Evolutionary conservation across 495 filamentous ascomycete genomes (phyloP).

Genomic region (Aspergillus wentii): DNA sequence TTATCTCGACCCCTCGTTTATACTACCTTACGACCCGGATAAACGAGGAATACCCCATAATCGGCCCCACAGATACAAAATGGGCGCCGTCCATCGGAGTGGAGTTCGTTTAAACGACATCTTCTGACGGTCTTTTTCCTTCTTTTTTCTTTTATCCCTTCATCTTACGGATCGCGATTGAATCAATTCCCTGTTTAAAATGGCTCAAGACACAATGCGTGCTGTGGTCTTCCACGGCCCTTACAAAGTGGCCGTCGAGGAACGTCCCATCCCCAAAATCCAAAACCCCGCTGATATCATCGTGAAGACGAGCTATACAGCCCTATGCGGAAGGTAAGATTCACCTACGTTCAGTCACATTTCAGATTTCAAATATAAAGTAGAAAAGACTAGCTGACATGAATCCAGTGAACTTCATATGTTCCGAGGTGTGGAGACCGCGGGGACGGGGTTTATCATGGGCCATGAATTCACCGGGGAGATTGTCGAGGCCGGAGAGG

Average conservation of each 20-base stretch:
- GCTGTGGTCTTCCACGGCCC: slow-evolving; percentile 48
- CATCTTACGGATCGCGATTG: no score
- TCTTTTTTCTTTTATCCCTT: slow-evolving; percentile 1
- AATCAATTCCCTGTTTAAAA: no score
- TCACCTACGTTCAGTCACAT: neutral
- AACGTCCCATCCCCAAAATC: slow-evolving; percentile 51
- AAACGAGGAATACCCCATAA: no score
- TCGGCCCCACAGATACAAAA: no score
- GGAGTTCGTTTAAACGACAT: no score
- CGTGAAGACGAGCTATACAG: slow-evolving; percentile 80
- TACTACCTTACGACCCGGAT: no score
- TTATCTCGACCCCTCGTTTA: no score
- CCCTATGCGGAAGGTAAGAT: slow-evolving; percentile 86
- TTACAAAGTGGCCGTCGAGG: slow-evolving; percentile 43
- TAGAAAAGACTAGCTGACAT: slow-evolving; percentile 1
- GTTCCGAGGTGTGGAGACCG: slow-evolving; percentile 76
- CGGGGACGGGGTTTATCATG: slow-evolving; percentile 62
- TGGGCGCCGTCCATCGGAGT: no score
- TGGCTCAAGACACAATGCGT: slow-evolving; percentile 33
- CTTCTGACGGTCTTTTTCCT: slow-evolving; percentile 1
- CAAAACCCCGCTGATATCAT: slow-evolving; percentile 71
- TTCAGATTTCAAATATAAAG: neutral
- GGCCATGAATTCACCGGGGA: slow-evolving; percentile 73
- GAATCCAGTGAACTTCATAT: slow-evolving; percentile 83
- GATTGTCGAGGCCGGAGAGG: slow-evolving; percentile 61